Base-by-base conservation (phyloP, 2,329 filamentous ascomycete genomes). In the Microdochium paspali region DNA sequence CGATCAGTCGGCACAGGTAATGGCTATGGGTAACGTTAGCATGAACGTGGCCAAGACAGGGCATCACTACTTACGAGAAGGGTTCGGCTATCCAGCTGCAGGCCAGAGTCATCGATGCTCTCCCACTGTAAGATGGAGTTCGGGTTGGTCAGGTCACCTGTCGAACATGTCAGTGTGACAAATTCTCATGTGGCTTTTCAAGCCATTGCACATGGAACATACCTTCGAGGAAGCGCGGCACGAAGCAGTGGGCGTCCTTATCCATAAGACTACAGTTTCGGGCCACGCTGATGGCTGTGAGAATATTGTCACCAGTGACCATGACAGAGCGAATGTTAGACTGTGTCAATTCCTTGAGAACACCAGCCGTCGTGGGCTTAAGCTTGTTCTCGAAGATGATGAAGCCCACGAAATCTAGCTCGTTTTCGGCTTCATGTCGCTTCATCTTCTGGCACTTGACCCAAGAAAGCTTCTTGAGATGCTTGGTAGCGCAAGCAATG, bases 351-450 rank as follows among this genome's bases (percentile, higher is more conserved):
- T 97, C 90, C 48, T 85, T 77, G 24, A 98, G 80, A 28, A 96
- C 86, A 1, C 76, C 77, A 1, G 87, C 77, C 0, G 91, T 96
- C 20, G 80, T 90, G 1, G 87, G 84, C 65, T 98, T 98, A 51
- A 98, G 71, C 67, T 98, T 98, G 69, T 98, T 98, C 68, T 98
- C 93, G 57, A 98, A 98, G 47, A 98, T 85, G 60, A 98, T 97
- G 67, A 98, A 98, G 4, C 93, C 93, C 30, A 90, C 77, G 60
- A 98, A 97, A 43, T 91, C 82, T 10, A 98, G 77, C 26, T 82
- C 75, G 3, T 80, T 85, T 65, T 98, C 93, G 9, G 87, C 90
- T 46, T 96, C 87, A 32, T 82, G 71, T 25, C 93, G 84, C 56
- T 82, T 86, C 84, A 97, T 90, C 69, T 95, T 95, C 60, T 97